These are phyloP conservation scores for Russula lepida DNA, from an alignment of 768 basidiomycete species.

Conservation along the genomic window DNA sequence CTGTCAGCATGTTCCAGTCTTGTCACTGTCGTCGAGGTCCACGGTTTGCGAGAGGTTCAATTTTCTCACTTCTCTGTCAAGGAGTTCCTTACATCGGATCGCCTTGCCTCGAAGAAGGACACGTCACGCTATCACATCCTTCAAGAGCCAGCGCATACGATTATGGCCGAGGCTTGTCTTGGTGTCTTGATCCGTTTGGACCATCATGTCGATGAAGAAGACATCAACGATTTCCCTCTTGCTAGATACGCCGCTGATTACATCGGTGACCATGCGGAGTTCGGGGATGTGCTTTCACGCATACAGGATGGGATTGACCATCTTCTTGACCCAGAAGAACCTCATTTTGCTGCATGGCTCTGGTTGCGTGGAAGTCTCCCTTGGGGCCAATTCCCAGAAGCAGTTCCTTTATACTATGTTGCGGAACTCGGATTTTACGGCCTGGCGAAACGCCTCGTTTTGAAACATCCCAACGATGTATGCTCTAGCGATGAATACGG, in stretches of 20 bases:
- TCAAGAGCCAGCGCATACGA: neutral
- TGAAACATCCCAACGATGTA: too few relatives aligned
- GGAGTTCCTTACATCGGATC: neutral
- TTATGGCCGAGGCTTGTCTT: neutral
- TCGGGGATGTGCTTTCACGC: neutral
- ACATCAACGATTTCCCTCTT: neutral
- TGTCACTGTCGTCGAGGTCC: neutral
- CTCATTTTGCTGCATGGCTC: neutral
- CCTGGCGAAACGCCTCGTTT: neutral
- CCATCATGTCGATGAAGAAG: neutral
- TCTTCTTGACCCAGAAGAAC: neutral
- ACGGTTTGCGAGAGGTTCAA: neutral
- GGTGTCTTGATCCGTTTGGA: neutral
- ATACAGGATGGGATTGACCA: neutral
- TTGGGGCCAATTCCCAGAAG: too few relatives aligned
- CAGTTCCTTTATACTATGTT: neutral
- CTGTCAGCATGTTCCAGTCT: neutral
- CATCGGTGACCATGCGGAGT: neutral
- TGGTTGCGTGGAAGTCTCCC: neutral
- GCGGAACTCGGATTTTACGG: neutral
- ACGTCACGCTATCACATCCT: neutral
- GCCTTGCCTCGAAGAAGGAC: neutral
- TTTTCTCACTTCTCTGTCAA: neutral
- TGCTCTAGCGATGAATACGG: too few relatives aligned
- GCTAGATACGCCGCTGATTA: neutral